Base-by-base conservation (phyloP, 768 basidiomycete genomes). In the Stropharia rugosoannulata region DNA sequence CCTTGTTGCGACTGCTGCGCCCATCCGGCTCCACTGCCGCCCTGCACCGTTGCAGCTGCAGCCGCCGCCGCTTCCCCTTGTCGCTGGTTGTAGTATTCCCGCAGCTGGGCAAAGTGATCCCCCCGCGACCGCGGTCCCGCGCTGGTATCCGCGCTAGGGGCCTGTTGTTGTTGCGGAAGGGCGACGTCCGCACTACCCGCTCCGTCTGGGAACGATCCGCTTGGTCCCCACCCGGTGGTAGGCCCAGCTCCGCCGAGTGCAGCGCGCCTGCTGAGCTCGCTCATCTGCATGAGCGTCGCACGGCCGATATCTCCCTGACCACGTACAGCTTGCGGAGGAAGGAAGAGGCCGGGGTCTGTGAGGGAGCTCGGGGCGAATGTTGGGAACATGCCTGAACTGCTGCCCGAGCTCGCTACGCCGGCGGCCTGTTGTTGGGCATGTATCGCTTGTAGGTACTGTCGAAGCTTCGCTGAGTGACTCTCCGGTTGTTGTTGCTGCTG, bases 221-320 rank as follows among this genome's bases (percentile, higher is more conserved):
- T 12, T 10, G 27, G 27, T 22, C 39, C 13, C 6, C 29, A 18
- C 15, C 18, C 50, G 7, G 27, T 27, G 16, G 29, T 42, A 16
- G 36, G 9, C 40, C 19, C 64, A 55, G 47, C 60, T 64, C 50
- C 62, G 63, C 59, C 65, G 49, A 60, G 59, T 47, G 79, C 77
- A 4, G 83, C 86, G 25, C 86, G 79, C 50, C 86, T 74, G 42
- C 87, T 87, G 59, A 88, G 80, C 65, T 90, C 89, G 70, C 85
- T 90, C 84, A 92, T 87, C 67, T 89, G 88, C 62, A 83, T 76
- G 56, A 91, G 79, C 49, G 84, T 82, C 13, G 85, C 86, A 19
- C 84, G 80, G 3, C 86, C 88, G 44, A 89, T 80, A 36, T 82
- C 63, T 29, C n/a, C 74, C 67, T 68, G 50, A 56, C 66, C 57